Conservation (phyloP, 768 basidiomycete genomes). For the Tylopilus felleus region DNA sequence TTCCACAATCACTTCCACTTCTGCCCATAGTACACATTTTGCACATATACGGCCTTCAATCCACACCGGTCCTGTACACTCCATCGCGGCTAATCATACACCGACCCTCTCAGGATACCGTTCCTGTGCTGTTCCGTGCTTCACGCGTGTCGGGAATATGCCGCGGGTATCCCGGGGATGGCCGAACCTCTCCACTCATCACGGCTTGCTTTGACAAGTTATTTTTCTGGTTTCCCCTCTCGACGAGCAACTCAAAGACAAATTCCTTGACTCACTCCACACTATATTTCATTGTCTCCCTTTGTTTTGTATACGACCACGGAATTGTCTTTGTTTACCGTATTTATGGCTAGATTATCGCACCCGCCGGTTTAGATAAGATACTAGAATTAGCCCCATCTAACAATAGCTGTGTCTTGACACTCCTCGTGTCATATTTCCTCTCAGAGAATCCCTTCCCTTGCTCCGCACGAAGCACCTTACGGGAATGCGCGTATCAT, state of each 20-base stretch:
- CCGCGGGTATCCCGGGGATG: background rate
- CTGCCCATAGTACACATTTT: background rate
- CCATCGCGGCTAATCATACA: slow-evolving; percentile 11
- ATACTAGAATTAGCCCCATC: slow-evolving; percentile 8
- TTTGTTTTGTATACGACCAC: background rate
- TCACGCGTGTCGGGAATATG: background rate
- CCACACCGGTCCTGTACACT: background rate
- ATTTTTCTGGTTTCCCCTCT: background rate
- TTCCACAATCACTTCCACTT: background rate
- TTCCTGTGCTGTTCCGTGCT: slow-evolving; percentile 15
- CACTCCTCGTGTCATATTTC: slow-evolving; percentile 8
- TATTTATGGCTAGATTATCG: slow-evolving; percentile 7
- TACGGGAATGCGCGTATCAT: slow-evolving; percentile 7
- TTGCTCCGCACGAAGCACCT: slow-evolving; percentile 5
- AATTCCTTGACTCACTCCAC: background rate
- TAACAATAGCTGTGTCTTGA: slow-evolving; percentile 14
- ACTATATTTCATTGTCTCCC: background rate
- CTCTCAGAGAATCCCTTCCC: slow-evolving; percentile 18
- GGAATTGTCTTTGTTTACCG: background rate
- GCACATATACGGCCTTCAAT: background rate
- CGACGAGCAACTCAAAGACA: background rate
- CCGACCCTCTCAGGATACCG: slow-evolving; percentile 8
- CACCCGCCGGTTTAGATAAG: slow-evolving; percentile 18
- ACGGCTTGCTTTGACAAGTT: slow-evolving; percentile 2
- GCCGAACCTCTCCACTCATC: slow-evolving; percentile 1